Evolutionary conservation across 2,329 filamentous ascomycete genomes (phyloP), one percentile per base, ranked within the genome.

Genomic region (Berkeleyomyces basicola): DNA sequence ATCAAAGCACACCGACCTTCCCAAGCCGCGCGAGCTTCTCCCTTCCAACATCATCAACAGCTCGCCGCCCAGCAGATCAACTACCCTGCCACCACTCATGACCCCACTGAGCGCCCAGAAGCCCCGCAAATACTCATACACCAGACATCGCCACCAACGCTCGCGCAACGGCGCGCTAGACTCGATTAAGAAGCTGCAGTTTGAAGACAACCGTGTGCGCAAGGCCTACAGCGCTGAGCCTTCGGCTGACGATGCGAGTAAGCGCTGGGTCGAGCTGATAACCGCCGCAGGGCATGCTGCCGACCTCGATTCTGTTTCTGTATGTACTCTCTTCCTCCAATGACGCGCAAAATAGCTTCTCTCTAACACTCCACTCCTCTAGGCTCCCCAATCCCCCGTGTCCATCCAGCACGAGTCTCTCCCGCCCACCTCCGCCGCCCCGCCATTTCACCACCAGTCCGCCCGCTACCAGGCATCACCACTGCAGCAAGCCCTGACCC

Each of bases 221-320:
- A 95, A 96, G 74, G 88, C 90, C 63, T 82, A 88, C 67, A 95
- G 90, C 14, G 88, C 88, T 49, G 92, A 96, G 73, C 90, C 91
- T 33, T 82, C 86, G 63, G 47, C 16, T n/a, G 84, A 82, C 23
- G 86, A 87, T 65, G 87, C 88, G 74, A 90, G 89, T 67, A 95
- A 93, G 75, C 82, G 92, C 69, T 97, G 92, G 93, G 90, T 96
- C 73, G 92, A 97, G 73, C 79, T 97, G 65, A 95, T 97, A 67
- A 91, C 96, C 73, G 92, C 92, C 61, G 92, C 88, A 44, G 74
- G 75, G 65, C 74, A 76, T 62, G 75, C 81, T 62, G 90, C 92
- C 70, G 90, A 95, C 72, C 90, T 91, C 70, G 91, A 96, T 73
- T 82, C 92, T 71, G 95, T 89, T 71, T 88, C 88, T 70, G 88